phyloP scores from a whole-genome alignment of 2,329 filamentous ascomycete species.

The Clarireedia sp. region DNA sequence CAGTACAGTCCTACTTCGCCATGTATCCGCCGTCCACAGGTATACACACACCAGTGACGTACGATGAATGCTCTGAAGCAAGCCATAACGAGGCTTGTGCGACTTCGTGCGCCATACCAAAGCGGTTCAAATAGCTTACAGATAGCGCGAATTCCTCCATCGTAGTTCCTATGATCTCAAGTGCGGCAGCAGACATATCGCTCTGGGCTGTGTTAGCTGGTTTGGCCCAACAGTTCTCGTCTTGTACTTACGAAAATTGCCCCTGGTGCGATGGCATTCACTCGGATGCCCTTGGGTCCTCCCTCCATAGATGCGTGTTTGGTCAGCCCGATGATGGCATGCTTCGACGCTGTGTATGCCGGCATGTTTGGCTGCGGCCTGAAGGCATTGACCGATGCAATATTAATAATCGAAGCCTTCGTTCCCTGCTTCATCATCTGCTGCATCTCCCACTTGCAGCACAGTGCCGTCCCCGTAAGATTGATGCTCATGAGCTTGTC shows the following conservation, averaged over 20 bases:
- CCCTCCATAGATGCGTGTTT: slow-evolving; percentile 32
- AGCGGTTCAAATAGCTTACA: slow-evolving; percentile 1
- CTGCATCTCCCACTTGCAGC: slow-evolving; percentile 8
- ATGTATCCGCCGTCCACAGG: slow-evolving; percentile 24
- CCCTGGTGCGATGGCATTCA: slow-evolving; percentile 32
- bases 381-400: slow-evolving; percentile 5
- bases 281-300: slow-evolving; percentile 29
- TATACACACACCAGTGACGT: slow-evolving; percentile 23
- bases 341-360: slow-evolving; percentile 32
- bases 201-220: slow-evolving; percentile 16
- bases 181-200: slow-evolving; percentile 33
- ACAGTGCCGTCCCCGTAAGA: slow-evolving; percentile 5
- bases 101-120: slow-evolving; percentile 6
- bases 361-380: slow-evolving; percentile 7
- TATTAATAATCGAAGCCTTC: slow-evolving; percentile 6
- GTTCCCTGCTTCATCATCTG: slow-evolving; percentile 6
- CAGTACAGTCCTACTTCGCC: background rate
- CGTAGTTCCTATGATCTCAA: slow-evolving; percentile 37
- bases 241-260: slow-evolving; percentile 26
- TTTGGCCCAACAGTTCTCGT: slow-evolving; percentile 38
- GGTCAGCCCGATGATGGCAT: slow-evolving; percentile 36
- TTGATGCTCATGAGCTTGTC: slow-evolving; percentile 3
- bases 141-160: slow-evolving; percentile 36
- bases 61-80: slow-evolving; percentile 28
- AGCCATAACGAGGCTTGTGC: slow-evolving; percentile 29